Evolutionary conservation across 371 early-diverging fungal genomes (phyloP), one percentile per base, ranked within the genome.

Genomic region (Batkoa obscura): DNA sequence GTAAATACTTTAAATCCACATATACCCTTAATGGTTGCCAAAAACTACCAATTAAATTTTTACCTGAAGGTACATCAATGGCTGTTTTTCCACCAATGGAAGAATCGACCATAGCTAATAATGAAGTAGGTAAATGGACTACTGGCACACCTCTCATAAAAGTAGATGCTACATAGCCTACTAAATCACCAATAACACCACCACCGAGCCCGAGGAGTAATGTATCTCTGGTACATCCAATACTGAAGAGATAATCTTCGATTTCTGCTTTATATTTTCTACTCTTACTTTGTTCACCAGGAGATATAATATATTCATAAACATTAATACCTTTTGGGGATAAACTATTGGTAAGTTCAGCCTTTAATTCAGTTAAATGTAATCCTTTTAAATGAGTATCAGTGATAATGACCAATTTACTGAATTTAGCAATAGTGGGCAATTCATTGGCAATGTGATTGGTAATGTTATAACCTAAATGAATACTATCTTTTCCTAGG

Each of bases 11-110:
- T 42, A 90, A 66, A 70, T 94, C 95, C 65, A 94, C 89, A 64
- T 80, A 94, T 56, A 94, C 84, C 48, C 88, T 81, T 65, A 80
- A 74, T 4, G 97, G 97, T 66, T 94, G 97, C 84, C 94, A 92
- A 69, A 97, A 97, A 13, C 92, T 83, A 43, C 97, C 97, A 55
- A 97, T 79, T 51, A 94, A 71, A 68, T 97, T 97, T 72, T 97
- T 97, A 55, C 94, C 97, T 34, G 81, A 79, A 2, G 90, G 88
- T 0, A 89, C 88, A 68, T 97, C 97, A 48, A 97, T 81, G 0
- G 93, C 97, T 0, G 95, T 94, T 73, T 97, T 97, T 46, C 97
- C 97, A 58, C 97, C 97, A 55, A 97, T 86, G 3, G 91, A 87
- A 9, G 92, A 90, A 67, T 97, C 97, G 0, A 94, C 94, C 97